Percentiles rank a stretch among this genome's conserved stretches.
phyloP scores from a whole-genome alignment of 1,284 basidiomycete genomes.

The Leccinum cinnamomeum region DNA sequence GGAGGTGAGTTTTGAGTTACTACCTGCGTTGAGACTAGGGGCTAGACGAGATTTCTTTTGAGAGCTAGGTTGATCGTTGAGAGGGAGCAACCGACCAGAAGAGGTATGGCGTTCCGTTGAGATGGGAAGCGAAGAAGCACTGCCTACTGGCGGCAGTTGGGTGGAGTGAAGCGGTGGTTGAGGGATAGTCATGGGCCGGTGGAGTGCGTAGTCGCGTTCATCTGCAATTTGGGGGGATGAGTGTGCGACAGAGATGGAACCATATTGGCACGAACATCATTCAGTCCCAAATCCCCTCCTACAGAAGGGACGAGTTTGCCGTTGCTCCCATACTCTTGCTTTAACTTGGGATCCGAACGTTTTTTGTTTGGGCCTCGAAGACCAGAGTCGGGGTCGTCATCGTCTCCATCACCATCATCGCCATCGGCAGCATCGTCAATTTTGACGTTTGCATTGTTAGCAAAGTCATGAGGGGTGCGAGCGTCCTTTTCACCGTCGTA shows the following conservation, averaged over 20 bases:
- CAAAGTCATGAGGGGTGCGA: conserved; percentile 48
- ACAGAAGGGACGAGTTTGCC: conserved; percentile 21
- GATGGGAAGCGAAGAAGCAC: conserved; percentile 31
- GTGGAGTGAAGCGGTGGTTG: conserved; percentile 34
- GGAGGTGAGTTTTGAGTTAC: conserved; percentile 25
- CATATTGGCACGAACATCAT: conserved; percentile 26
- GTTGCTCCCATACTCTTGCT: conserved; percentile 28
- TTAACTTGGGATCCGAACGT: conserved; percentile 30
- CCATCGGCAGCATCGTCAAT: conserved; percentile 43
- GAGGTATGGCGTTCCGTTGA: conserved; percentile 36
- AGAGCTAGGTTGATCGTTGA: conserved; percentile 25
- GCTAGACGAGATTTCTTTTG: conserved; percentile 35
- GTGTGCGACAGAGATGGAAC: background rate
- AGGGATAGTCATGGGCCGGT: conserved; percentile 36
- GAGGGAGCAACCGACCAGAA: conserved; percentile 34
- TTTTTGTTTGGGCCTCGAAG: conserved; percentile 25
- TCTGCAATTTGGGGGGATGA: conserved; percentile 16
- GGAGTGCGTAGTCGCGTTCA: conserved; percentile 31
- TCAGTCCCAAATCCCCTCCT: conserved; percentile 25
- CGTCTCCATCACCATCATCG: conserved; percentile 42
- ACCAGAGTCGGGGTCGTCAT: conserved; percentile 33
- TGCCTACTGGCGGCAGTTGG: conserved; percentile 23
- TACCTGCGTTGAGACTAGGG: conserved; percentile 22
- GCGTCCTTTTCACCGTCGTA: conserved; percentile 55
- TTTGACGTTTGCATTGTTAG: conserved; percentile 36